phyloP scores from a whole-genome alignment of 345 rosid genomes.

The Litchi chinensis region DNA sequence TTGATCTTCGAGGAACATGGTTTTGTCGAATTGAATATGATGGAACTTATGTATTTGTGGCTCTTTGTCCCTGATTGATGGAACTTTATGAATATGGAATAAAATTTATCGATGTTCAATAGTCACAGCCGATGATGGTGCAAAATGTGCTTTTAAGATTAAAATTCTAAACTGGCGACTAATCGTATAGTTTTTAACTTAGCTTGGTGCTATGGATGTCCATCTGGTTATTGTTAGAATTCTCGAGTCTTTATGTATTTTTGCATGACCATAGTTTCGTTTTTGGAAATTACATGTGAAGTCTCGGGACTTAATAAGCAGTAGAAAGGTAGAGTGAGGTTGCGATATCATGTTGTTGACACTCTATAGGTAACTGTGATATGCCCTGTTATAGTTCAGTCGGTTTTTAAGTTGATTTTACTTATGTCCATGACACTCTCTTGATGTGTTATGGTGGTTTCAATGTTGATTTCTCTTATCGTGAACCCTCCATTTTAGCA shows the following conservation, averaged over 20 bases:
- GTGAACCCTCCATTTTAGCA: slow-evolving; percentile 1
- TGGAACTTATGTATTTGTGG: no score
- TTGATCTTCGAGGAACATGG: background rate
- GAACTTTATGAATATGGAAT: no score
- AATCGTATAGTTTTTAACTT: background rate
- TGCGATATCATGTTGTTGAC: no score
- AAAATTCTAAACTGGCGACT: background rate
- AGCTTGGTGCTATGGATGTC: background rate
- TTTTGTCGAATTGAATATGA: background rate
- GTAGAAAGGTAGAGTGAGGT: background rate
- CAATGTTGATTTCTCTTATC: background rate
- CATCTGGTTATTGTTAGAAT: background rate
- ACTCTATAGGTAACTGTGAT: background rate
- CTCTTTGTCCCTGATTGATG: no score
- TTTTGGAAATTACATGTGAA: background rate
- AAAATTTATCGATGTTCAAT: background rate
- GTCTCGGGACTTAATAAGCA: background rate
- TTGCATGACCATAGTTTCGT: background rate
- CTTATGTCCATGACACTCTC: background rate
- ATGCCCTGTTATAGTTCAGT: background rate
- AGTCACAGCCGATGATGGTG: background rate
- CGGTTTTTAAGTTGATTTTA: background rate
- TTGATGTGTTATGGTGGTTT: background rate
- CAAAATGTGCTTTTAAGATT: background rate
- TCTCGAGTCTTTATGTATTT: background rate